Evolutionary conservation across 2,329 filamentous ascomycete species (phyloP).

Genomic region (Colletotrichum sublineola): DNA sequence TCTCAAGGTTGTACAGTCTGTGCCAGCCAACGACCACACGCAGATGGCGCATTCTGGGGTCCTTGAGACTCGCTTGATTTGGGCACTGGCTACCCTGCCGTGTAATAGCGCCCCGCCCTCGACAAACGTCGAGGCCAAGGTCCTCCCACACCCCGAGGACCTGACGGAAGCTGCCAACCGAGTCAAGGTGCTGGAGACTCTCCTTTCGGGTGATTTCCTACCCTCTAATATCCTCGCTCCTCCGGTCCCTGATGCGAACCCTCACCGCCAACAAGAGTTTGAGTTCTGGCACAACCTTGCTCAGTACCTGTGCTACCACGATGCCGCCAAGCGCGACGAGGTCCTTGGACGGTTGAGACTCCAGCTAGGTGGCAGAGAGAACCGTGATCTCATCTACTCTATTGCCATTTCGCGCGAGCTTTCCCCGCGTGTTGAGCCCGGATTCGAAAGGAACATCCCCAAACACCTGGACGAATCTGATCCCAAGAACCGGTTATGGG

Average conservation of each 20-base stretch:
- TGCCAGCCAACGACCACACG: constrained; percentile 63
- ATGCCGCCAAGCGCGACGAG: constrained; percentile 72
- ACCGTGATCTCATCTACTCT: constrained; percentile 91
- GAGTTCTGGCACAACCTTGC: constrained; percentile 88
- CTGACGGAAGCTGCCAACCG: constrained; percentile 75
- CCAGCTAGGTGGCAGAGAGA: constrained; percentile 84
- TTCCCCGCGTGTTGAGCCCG: constrained; percentile 73
- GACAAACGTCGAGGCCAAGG: constrained; percentile 51
- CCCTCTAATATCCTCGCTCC: constrained; percentile 66
- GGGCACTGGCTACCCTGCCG: constrained; percentile 68
- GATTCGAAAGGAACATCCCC: constrained; percentile 68
- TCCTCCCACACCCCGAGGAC: constrained; percentile 68
- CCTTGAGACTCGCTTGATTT: constrained; percentile 71
- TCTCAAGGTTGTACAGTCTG: constrained; percentile 65
- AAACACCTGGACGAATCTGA: constrained; percentile 76
- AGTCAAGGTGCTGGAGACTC: constrained; percentile 79
- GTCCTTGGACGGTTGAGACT: constrained; percentile 75
- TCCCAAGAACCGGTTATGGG: constrained; percentile 74
- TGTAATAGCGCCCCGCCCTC: constrained; percentile 54
- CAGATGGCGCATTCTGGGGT: constrained; percentile 67
- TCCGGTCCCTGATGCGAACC: constrained; percentile 64
- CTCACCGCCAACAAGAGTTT: constrained; percentile 72
- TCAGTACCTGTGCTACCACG: constrained; percentile 72
- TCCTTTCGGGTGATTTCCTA: constrained; percentile 80
- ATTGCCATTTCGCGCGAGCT: constrained; percentile 84